Evolutionary conservation across 805 yeast genomes (phyloP), one percentile per base, ranked within the genome.

Genomic region (Ogataea angusta): DNA sequence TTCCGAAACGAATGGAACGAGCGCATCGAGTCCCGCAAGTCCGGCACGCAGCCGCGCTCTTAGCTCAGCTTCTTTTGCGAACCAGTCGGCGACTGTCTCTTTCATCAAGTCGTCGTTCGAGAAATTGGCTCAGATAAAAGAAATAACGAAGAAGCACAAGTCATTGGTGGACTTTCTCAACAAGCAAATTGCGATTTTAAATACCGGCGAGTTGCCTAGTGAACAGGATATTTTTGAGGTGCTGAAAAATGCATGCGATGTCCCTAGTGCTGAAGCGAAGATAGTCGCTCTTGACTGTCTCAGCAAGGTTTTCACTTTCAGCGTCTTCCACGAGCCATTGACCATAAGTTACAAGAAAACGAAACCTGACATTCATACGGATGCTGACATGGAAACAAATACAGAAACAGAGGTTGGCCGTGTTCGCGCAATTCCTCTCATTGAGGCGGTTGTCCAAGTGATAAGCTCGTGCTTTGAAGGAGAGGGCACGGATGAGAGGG

Each of bases 391-490:
- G 28, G 75, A 77, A 13, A 70, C 76, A 0, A 78, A 42, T 27
- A 31, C 48, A 29, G 49, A 41, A 75, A 76, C 75, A 7, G 75
- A 27, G 6, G 38, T 18, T 19, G 16, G 38, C 6, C 40, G 45
- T 10, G 49, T 40, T n/a, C 54, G 48, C 24, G 75, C 75, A 34
- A 71, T 78, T 14, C 72, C 73, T 16, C 57, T 87, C 45, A 80
- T 93, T 22, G 93, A 86, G 58, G 84, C 85, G 17, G 88, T 95
- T 0, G 85, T 91, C 30, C 84, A 83, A 48, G 85, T 89, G 12
- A 85, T 90, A 16, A 78, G 93, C 17, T 79, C 82, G 18, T 85
- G 95, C 49, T 91, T 87, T 60, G 86, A 83, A 46, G 95, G 95
- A 29, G 99, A 93, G 62, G 88, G 89, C 2, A 88, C 98, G 0